phyloP scores from a whole-genome alignment of 2,329 filamentous ascomycete genomes.

The Myriosclerotinia scirpicola region DNA sequence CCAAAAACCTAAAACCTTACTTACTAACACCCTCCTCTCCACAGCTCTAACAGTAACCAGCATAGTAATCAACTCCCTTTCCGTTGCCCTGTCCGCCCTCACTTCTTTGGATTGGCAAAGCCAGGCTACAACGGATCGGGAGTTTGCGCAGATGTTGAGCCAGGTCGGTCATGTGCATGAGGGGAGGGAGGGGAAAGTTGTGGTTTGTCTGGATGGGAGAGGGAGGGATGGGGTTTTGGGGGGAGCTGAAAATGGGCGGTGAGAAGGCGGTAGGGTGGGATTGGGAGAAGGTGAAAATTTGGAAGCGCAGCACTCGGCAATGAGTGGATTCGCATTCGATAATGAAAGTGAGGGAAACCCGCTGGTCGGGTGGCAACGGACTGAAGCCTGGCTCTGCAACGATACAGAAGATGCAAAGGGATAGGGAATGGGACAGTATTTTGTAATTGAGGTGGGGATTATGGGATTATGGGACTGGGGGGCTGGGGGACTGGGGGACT shows the following conservation, averaged over 20 bases:
- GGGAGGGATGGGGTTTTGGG: background rate
- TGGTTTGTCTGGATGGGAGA: constrained; percentile 26
- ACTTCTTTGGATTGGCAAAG: constrained; percentile 36
- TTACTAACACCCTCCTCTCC: background rate
- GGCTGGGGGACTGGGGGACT: background rate
- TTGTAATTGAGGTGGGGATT: background rate
- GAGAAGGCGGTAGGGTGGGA: background rate
- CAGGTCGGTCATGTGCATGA: constrained; percentile 32
- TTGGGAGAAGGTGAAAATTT: background rate
- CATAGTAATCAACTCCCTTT: constrained; percentile 33
- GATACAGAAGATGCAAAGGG: background rate
- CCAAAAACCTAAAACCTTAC: background rate
- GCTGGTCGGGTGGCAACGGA: background rate
- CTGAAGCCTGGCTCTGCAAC: background rate
- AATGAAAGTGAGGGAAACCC: background rate
- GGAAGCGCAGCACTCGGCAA: background rate
- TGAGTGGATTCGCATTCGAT: background rate
- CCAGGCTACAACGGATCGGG: constrained; percentile 30
- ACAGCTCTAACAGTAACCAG: constrained; percentile 32
- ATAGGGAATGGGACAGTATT: background rate
- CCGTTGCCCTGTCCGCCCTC: constrained; percentile 31
- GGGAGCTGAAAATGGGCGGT: background rate
- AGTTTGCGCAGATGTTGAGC: constrained; percentile 31
- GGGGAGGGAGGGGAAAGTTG: constrained; percentile 27
- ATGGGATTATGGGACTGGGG: no score